Conservation (phyloP, 2,329 filamentous ascomycete species). For the Penicillium sp. region DNA sequence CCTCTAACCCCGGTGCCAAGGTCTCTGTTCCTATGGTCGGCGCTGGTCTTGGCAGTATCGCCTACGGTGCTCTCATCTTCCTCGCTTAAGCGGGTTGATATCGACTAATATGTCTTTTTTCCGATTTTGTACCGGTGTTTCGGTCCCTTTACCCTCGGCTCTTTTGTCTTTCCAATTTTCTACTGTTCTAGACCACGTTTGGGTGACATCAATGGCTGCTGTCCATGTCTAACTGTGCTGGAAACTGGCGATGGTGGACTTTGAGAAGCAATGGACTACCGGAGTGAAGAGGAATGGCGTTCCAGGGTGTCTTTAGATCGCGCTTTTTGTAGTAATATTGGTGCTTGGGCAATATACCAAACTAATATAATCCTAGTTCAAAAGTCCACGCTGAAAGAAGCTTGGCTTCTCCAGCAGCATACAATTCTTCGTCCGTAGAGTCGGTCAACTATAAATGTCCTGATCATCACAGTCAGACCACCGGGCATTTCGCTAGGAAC, state of each 20-base stretch:
- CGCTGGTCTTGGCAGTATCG: constrained; percentile 24
- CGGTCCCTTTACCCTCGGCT: neutral
- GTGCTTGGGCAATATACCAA: constrained; percentile 12
- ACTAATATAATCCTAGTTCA: constrained; percentile 23
- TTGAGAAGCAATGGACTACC: neutral
- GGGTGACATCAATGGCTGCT: constrained; percentile 9
- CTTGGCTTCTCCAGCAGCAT: neutral
- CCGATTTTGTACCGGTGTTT: neutral
- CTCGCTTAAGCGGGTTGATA: constrained; percentile 26
- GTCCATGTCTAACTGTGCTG: constrained; percentile 1
- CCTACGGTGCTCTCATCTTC: constrained; percentile 27
- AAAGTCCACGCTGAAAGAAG: constrained; percentile 4
- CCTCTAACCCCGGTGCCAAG: constrained; percentile 32
- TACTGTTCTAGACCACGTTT: neutral
- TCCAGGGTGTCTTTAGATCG: constrained; percentile 12
- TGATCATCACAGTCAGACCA: neutral
- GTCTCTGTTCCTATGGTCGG: constrained; percentile 27
- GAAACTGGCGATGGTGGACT: neutral
- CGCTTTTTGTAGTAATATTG: constrained; percentile 3
- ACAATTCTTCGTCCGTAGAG: too few relatives aligned
- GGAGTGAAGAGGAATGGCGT: constrained; percentile 15
- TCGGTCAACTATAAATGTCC: too few relatives aligned
- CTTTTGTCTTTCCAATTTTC: neutral
- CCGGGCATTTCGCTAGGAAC: neutral
- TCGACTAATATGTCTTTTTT: constrained; percentile 9